A percentile compares a stretch with the other conserved stretches of the same genome.
Conservation (phyloP, 208 protist genomes). For the Acanthamoeba culbertsoni region DNA sequence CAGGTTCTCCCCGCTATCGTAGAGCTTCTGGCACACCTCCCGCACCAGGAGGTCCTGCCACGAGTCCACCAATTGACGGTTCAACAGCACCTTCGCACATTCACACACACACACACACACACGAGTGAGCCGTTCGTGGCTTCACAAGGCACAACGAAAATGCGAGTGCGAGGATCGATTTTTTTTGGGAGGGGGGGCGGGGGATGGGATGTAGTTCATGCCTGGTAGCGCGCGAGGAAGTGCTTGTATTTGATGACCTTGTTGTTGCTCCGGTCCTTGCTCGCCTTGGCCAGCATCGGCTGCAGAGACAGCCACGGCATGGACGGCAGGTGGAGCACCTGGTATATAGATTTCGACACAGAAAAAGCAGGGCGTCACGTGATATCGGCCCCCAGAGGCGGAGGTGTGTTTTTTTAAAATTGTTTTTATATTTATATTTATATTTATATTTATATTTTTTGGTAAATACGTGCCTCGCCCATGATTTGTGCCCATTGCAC, state of each 20-base stretch:
- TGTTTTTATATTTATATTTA: too few relatives aligned
- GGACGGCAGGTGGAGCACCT: neutral
- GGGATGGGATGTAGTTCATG: neutral
- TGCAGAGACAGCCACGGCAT: constrained; percentile 39
- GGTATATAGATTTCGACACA: neutral
- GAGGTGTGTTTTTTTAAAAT: too few relatives aligned
- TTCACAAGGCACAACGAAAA: too few relatives aligned
- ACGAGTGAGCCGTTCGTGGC: too few relatives aligned
- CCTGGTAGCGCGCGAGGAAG: constrained; percentile 40
- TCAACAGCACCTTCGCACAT: neutral
- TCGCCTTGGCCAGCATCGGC: neutral
- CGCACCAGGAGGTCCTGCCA: constrained; percentile 17
- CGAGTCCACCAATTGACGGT: neutral
- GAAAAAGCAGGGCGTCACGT: neutral
- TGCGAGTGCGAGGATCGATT: neutral
- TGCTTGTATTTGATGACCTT: constrained; percentile 49
- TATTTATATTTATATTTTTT: too few relatives aligned
- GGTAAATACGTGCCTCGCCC: neutral
- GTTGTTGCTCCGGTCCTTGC: neutral
- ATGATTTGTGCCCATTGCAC: constrained; percentile 46
- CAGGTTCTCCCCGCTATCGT: constrained; percentile 22
- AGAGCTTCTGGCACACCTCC: constrained; percentile 53
- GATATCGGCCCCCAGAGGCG: neutral
- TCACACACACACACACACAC: neutral
- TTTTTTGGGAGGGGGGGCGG: neutral